phyloP scores from a whole-genome alignment of 2,329 filamentous ascomycete species.

The Sclerotinia glacialis region DNA sequence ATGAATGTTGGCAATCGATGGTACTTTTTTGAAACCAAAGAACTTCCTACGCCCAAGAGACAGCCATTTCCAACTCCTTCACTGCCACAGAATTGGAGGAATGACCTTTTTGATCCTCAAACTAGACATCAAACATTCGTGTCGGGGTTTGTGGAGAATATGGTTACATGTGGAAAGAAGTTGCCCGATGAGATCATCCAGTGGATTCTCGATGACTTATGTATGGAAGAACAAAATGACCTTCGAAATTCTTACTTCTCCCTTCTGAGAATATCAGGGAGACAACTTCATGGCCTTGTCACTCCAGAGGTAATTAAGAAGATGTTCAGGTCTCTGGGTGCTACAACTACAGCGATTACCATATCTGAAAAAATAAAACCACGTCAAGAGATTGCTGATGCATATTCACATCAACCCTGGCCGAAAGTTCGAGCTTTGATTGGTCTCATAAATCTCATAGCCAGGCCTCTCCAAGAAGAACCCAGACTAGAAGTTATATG shows the following conservation, averaged over 20 bases:
- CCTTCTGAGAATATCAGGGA: slow-evolving; percentile 47
- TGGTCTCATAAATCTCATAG: slow-evolving; percentile 27
- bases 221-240: slow-evolving; percentile 52
- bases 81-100: slow-evolving; percentile 30
- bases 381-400: slow-evolving; percentile 24
- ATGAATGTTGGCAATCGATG: slow-evolving; percentile 52
- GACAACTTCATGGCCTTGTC: slow-evolving; percentile 47
- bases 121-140: slow-evolving; percentile 58
- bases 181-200: slow-evolving; percentile 63
- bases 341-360: slow-evolving; percentile 46
- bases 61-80: slow-evolving; percentile 32
- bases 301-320: slow-evolving; percentile 47
- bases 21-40: slow-evolving; percentile 51
- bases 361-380: slow-evolving; percentile 31
- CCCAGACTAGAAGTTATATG: slow-evolving; percentile 43
- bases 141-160: slow-evolving; percentile 59
- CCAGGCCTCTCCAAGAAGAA: slow-evolving; percentile 35
- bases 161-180: slow-evolving; percentile 45
- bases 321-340: slow-evolving; percentile 60
- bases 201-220: slow-evolving; percentile 64
- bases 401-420: slow-evolving; percentile 36
- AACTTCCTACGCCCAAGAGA: slow-evolving; percentile 23
- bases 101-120: slow-evolving; percentile 46
- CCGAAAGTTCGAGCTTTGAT: slow-evolving; percentile 31
- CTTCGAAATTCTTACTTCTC: slow-evolving; percentile 60